Evolutionary conservation across 2,329 filamentous ascomycete species (phyloP).

Genomic region (Bimuria novae-zelandiae): DNA sequence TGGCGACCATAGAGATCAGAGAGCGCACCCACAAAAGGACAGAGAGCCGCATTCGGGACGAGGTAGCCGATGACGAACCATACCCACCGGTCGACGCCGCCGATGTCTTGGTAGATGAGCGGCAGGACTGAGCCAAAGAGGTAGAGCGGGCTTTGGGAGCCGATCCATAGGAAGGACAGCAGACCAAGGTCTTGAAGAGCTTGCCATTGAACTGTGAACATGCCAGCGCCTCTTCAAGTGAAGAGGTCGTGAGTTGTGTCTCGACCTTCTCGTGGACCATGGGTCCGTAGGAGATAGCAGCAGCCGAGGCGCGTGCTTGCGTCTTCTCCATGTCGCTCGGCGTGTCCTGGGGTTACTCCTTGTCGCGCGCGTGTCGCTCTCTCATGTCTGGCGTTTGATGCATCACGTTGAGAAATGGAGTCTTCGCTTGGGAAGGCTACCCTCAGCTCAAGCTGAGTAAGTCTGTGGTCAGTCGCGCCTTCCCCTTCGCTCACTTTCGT

Average conservation of each 20-base stretch:
- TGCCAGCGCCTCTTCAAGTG: slow-evolving; percentile 27
- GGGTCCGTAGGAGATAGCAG: slow-evolving; percentile 19
- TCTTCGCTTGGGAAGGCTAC: slow-evolving; percentile 1
- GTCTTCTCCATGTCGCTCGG: slow-evolving; percentile 27
- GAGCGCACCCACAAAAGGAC: slow-evolving; percentile 64
- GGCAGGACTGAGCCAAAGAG: slow-evolving; percentile 49
- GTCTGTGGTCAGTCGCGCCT: background rate
- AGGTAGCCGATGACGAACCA: slow-evolving; percentile 59
- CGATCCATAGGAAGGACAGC: slow-evolving; percentile 66
- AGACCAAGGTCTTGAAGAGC: slow-evolving; percentile 59
- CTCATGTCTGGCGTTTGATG: background rate
- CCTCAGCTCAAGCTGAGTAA: background rate
- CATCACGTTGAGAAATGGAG: slow-evolving; percentile 9
- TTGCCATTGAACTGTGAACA: slow-evolving; percentile 44
- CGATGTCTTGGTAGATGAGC: slow-evolving; percentile 64
- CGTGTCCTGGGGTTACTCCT: slow-evolving; percentile 13
- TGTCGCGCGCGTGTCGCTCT: background rate
- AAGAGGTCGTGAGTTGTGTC: background rate
- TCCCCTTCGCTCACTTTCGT: too few relatives aligned
- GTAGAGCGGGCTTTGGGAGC: slow-evolving; percentile 61
- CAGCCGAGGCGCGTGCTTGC: slow-evolving; percentile 10
- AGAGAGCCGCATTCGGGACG: slow-evolving; percentile 61
- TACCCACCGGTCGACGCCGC: slow-evolving; percentile 64
- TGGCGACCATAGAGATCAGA: slow-evolving; percentile 42
- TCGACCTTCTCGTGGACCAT: slow-evolving; percentile 32